Base-by-base conservation (phyloP, 1,284 basidiomycete species). In the Sparassis latifolia region DNA sequence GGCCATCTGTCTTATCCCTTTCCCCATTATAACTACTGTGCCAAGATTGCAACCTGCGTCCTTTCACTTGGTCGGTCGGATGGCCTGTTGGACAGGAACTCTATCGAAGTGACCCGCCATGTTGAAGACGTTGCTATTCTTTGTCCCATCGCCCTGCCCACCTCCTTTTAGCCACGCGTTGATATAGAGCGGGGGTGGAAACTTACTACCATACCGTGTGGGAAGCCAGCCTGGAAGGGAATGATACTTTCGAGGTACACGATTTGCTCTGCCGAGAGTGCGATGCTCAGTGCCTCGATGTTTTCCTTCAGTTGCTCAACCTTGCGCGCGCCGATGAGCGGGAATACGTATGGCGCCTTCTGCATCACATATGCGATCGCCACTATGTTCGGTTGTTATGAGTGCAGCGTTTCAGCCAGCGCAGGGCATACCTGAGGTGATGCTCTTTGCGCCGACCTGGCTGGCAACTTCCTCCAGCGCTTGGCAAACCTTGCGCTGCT, bases 401-500 rank as follows among this genome's bases (percentile, higher is more conserved):
- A 61, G 66, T 47, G 71, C 66, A 35, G 10, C 10, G 27, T 58
- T 49, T 50, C 68, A 62, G 1, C 63, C 62, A 1, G 10, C 9
- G n/a, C 12, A 37, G 32, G 29, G 5, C 27, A 20, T 44, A 53
- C 52, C 49, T 5, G 37, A 30, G 31, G 55, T 44, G 6, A 56
- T 51, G 33, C 54, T 49, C 10, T 52, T 59, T 37, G 56, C 49
- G 1, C 71, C 72, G 27, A 74, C 62, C 52, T 77, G 65, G 3
- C 59, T 57, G 0, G 73, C 72, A 5, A 77, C 70, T 44, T 71
- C 66, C 52, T 74, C 73, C 3, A 76, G 63, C 2, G 71, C 73
- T 4, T 53, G 42, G 27, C 64, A 68, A 5, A 74, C 58, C 42
- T 65, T 65, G 49, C 57, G 64, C 49, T 76, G 69, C 28, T 66